Evolutionary conservation across 768 basidiomycete species (phyloP), one percentile per base, ranked within the genome.

Genomic region (Trametopsis cervina): DNA sequence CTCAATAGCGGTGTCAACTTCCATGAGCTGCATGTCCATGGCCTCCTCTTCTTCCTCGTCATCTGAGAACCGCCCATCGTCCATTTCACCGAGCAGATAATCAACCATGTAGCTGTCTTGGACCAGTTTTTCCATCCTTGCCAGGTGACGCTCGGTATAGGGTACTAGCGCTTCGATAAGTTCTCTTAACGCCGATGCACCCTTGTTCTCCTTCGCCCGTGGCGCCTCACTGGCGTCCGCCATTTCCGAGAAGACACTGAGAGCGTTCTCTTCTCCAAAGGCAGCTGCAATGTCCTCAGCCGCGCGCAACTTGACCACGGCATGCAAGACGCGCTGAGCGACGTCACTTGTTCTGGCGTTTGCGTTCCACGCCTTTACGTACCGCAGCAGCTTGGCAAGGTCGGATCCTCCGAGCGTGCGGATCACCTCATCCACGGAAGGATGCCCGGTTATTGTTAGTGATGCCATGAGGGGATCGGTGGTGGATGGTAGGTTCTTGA

Each of bases 101-200:
- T 99, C 96, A 47, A 99, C 79, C 53, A 96, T 82, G 59, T 92
- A 98, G 62, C 91, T 96, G 60, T 98, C 96, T 69, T 96, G 90
- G 25, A 96, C 78, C 47, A 96, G 67, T 60, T 81, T 78, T 50
- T 94, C 90, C 63, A 93, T 77, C 56, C 94, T 73, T 29, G 82
- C 68, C 37, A 94, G 77, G 68, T 99, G 96, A 44, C 96, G 77
- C 62, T 95, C 91, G 7, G 94, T 94, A 62, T 98, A 99, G 10
- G 96, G 93, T 43, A 97, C 79, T 46, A 97, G 69, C 3, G 81
- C 85, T 40, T 93, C 89, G 10, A 97, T 66, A 46, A 95, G 65
- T 44, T 96, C 91, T 57, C 80, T 81, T 43, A 89, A 62, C 40
- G 60, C 61, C 27, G 52, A 58, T 3, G 54, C 54, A 21, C 57